These are phyloP conservation scores for Chara braunii DNA, from an alignment of 139 green algal species.

Conservation along the genomic window DNA sequence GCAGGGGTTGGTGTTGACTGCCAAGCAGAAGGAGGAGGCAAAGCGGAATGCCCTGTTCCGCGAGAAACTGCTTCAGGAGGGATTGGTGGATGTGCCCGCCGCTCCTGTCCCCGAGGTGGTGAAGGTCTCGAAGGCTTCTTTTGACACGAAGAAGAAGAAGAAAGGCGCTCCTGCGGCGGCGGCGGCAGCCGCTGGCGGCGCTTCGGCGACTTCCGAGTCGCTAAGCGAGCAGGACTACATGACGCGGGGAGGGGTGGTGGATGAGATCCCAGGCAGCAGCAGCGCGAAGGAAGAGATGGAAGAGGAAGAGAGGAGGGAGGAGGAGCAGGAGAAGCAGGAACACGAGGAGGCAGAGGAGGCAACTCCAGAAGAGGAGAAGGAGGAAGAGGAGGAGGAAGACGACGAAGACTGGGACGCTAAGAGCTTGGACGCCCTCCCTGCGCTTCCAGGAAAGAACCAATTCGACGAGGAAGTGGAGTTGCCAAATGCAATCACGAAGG, in stretches of 20 bases:
- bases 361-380: too few species aligned
- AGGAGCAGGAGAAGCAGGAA: conserved; percentile 24
- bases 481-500: conserved; percentile 3
- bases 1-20: conserved; percentile 63
- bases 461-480: conserved; percentile 41
- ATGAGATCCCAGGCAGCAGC: conserved; percentile 1
- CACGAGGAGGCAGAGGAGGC: conserved; percentile 6
- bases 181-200: conserved; percentile 4
- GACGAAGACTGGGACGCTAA: conserved; percentile 52
- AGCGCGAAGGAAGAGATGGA: neutral
- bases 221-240: conserved; percentile 13
- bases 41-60: conserved; percentile 69
- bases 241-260: neutral
- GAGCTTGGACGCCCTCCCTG: conserved; percentile 41
- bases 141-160: conserved; percentile 29
- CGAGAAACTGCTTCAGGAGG: conserved; percentile 66
- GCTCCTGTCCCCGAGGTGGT: conserved; percentile 45
- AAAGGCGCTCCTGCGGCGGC: conserved; percentile 3
- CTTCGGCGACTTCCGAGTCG: neutral
- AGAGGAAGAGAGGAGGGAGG: conserved; percentile 10
- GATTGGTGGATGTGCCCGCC: conserved; percentile 1
- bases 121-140: conserved; percentile 42
- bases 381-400: conserved; percentile 46
- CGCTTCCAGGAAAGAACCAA: conserved; percentile 2
- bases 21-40: conserved; percentile 86